A percentile compares a stretch with the other conserved stretches of the same genome.
phyloP scores from a whole-genome alignment of 495 filamentous ascomycete species.

The Talaromyces adpressus region DNA sequence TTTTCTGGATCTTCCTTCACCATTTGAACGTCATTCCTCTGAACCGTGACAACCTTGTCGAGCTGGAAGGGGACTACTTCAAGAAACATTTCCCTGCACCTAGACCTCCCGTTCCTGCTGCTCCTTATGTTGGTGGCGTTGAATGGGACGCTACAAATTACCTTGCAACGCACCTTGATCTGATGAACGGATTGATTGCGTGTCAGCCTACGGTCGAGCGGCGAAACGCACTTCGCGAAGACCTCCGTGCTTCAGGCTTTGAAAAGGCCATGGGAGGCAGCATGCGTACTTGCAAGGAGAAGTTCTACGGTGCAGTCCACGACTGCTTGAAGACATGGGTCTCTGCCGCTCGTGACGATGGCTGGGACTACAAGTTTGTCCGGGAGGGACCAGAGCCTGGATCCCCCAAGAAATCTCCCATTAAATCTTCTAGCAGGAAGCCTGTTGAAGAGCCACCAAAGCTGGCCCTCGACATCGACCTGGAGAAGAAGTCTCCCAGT shows the following conservation, averaged over 20 bases:
- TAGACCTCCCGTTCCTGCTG: slow-evolving; percentile 84
- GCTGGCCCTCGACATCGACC: slow-evolving; percentile 31
- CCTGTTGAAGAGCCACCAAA: slow-evolving; percentile 35
- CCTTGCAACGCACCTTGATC: slow-evolving; percentile 82
- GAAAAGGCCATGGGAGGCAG: slow-evolving; percentile 83
- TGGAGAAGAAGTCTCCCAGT: slow-evolving; percentile 17
- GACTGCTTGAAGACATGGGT: slow-evolving; percentile 87
- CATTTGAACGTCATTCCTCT: slow-evolving; percentile 77
- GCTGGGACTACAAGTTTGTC: slow-evolving; percentile 73
- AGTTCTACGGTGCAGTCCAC: slow-evolving; percentile 88
- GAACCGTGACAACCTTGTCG: slow-evolving; percentile 24
- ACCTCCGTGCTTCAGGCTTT: slow-evolving; percentile 79
- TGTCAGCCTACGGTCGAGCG: slow-evolving; percentile 63
- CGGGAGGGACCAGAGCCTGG: slow-evolving; percentile 56
- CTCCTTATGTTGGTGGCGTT: slow-evolving; percentile 94
- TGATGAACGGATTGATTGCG: slow-evolving; percentile 87
- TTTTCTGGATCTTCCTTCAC: slow-evolving; percentile 99
- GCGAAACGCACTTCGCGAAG: slow-evolving; percentile 69
- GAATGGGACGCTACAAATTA: slow-evolving; percentile 99
- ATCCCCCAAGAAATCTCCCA: slow-evolving; percentile 36
- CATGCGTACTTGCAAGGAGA: slow-evolving; percentile 90
- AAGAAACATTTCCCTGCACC: slow-evolving; percentile 77
- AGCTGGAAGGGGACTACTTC: slow-evolving; percentile 42
- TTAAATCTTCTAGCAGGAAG: slow-evolving; percentile 37
- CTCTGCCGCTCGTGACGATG: slow-evolving; percentile 75